Evolutionary conservation across 306 rosid genomes (phyloP).

Genomic region (Cucurbita ficifolia): DNA sequence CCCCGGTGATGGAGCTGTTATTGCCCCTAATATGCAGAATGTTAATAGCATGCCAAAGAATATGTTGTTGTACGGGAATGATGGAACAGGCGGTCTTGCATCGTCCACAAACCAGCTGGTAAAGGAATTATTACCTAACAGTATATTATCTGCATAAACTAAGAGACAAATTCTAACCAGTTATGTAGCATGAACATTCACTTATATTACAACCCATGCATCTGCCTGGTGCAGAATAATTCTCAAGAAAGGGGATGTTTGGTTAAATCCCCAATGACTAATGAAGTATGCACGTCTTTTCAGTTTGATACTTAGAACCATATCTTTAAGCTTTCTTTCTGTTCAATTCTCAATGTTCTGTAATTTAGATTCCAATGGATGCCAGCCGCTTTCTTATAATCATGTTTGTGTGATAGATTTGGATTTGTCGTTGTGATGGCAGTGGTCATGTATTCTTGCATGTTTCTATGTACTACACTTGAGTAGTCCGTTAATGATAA

Average conservation of each 20-base stretch:
- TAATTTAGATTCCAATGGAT: neutral
- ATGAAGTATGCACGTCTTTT: neutral
- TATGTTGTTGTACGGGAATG: conserved; percentile 54
- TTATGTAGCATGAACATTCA: neutral
- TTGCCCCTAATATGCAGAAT: conserved; percentile 63
- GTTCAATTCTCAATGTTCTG: neutral
- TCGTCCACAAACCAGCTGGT: conserved; percentile 93
- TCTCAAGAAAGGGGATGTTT: neutral
- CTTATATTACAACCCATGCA: neutral
- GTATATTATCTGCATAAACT: conserved; percentile 7
- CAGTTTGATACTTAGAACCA: neutral
- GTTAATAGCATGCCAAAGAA: conserved; percentile 49
- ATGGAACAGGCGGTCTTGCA: conserved; percentile 75
- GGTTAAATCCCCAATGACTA: neutral
- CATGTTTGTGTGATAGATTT: neutral
- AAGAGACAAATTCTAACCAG: neutral
- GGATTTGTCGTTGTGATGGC: neutral
- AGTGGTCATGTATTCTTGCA: neutral
- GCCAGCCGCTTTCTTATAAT: neutral
- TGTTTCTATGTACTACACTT: neutral
- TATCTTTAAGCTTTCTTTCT: neutral
- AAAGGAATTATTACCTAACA: conserved; percentile 8
- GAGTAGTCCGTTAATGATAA: neutral
- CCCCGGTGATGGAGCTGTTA: conserved; percentile 70
- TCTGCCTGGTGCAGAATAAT: neutral